Base-by-base conservation (phyloP, 2,329 filamentous ascomycete genomes). In the Tolypocladium pustulatum region DNA sequence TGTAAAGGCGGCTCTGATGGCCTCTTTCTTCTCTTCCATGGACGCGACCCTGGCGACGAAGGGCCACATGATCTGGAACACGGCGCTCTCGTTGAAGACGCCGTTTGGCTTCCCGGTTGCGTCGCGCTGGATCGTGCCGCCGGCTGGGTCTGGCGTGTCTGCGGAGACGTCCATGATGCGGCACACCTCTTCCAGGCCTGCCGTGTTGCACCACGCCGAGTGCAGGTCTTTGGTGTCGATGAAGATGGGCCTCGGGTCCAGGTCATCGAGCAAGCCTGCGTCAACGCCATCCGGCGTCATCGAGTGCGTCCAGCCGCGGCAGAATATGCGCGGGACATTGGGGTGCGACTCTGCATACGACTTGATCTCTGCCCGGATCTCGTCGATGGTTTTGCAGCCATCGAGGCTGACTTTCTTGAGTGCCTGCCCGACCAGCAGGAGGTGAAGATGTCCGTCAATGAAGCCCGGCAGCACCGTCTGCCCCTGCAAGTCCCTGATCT, bases 171-270 rank as follows among this genome's bases (percentile, higher is more conserved):
- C 71, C 68, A 84, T 69, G 43, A 62, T 57, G 17, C 57, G 41
- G 56, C 63, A 65, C 1, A 70, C 73, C 65, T 84, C 81, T 51
- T 71, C 62, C 8, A 84, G 65, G 0, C 77, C 81, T 1, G 77
- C 73, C 9, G 72, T 76, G 62, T 78, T 83, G 66, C 80, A 83
- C 81, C 81, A 84, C 1, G 77, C 76, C 0, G 78, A 81, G 64
- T 84, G 81, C 61, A 84, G 68, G 57, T 83, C 81, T 62, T 82
- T 82, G 3, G 78, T 77, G 60, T 84, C 80, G 58, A 84, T 75
- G 58, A 80, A 83, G 34, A 84, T 82, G 1, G 81, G 81, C 43
- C 81, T 69, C 1, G 75, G 69, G 58, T 83, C 81, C 17, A 84
- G 64, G 61, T 80, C 80, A 60, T 83, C 81, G 1, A 84, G 67